A percentile compares a stretch with the other conserved stretches of the same genome.
Evolutionary conservation across 495 filamentous ascomycete genomes (phyloP).

Genomic region (Opeltia flavorubescens): DNA sequence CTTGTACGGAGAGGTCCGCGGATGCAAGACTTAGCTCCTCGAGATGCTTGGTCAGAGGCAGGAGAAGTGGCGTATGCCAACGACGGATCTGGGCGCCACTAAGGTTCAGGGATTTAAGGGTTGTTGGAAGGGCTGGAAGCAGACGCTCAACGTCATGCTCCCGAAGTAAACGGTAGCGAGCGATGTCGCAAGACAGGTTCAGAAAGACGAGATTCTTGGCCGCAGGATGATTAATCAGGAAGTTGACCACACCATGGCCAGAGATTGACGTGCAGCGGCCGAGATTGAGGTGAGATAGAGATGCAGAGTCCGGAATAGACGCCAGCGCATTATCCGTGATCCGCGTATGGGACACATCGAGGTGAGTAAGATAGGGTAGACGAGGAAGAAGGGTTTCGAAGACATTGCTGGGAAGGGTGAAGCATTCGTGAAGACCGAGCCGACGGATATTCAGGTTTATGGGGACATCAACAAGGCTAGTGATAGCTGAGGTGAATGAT

Average conservation of each 20-base stretch:
- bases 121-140: constrained; percentile 51
- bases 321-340: constrained; percentile 60
- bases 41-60: constrained; percentile 62
- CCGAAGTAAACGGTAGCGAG: constrained; percentile 58
- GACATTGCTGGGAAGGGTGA: constrained; percentile 50
- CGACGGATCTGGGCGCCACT: constrained; percentile 58
- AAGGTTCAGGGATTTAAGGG: constrained; percentile 61
- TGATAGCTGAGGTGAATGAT: constrained; percentile 37
- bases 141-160: constrained; percentile 50
- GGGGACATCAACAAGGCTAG: constrained; percentile 27
- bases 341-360: constrained; percentile 69
- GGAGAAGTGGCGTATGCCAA: constrained; percentile 47
- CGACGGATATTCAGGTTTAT: constrained; percentile 46
- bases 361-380: constrained; percentile 55
- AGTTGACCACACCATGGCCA: constrained; percentile 53
- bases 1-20: constrained; percentile 47
- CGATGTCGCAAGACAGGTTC: constrained; percentile 60
- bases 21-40: constrained; percentile 64
- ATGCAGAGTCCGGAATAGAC: constrained; percentile 56
- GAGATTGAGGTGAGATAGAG: constrained; percentile 67
- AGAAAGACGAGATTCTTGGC: constrained; percentile 54
- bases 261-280: constrained; percentile 60
- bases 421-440: constrained; percentile 71
- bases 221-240: constrained; percentile 59
- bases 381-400: constrained; percentile 61